A percentile compares a stretch with the other conserved stretches of the same genome.
These are phyloP conservation scores for Withania somnifera DNA, from an alignment of 305 asterid genomes.

Conservation along the genomic window DNA sequence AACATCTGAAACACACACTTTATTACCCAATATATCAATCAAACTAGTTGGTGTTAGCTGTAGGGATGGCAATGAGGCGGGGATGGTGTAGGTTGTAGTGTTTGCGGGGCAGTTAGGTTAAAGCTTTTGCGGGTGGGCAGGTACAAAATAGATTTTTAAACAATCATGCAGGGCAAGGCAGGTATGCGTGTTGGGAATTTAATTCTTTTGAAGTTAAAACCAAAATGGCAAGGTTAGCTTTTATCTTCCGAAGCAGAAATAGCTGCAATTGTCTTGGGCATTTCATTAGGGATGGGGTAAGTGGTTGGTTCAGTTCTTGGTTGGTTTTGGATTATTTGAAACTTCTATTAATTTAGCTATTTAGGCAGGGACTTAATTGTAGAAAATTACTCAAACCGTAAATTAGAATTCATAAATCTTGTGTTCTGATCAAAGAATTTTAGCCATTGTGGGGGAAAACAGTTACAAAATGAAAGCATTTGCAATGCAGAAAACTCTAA, in stretches of 20 bases:
- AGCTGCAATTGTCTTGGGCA: constrained; percentile 41
- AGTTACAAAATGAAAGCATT: background rate
- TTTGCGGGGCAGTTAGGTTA: too few species aligned
- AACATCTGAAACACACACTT: background rate
- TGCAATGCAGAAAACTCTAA: background rate
- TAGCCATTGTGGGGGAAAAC: too few species aligned
- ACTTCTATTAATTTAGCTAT: background rate
- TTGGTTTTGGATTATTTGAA: constrained; percentile 76
- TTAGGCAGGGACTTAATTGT: background rate
- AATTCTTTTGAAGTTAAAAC: too few species aligned
- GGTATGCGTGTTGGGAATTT: too few species aligned
- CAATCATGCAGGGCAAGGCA: too few species aligned
- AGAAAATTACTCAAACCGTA: background rate
- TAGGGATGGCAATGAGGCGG: too few species aligned
- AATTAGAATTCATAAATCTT: background rate
- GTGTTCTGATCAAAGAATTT: background rate
- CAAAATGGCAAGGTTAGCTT: too few species aligned
- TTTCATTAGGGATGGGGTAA: constrained; percentile 54
- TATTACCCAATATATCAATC: background rate
- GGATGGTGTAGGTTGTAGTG: too few species aligned
- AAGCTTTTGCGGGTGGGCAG: too few species aligned
- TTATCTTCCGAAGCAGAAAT: constrained; percentile 57
- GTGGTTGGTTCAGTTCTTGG: constrained; percentile 62
- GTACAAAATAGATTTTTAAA: too few species aligned
- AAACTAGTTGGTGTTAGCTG: background rate